Percentiles rank a stretch among this genome's conserved stretches.
These are phyloP conservation scores for Boletales sp. DNA, from an alignment of 768 basidiomycete genomes.

Conservation along the genomic window DNA sequence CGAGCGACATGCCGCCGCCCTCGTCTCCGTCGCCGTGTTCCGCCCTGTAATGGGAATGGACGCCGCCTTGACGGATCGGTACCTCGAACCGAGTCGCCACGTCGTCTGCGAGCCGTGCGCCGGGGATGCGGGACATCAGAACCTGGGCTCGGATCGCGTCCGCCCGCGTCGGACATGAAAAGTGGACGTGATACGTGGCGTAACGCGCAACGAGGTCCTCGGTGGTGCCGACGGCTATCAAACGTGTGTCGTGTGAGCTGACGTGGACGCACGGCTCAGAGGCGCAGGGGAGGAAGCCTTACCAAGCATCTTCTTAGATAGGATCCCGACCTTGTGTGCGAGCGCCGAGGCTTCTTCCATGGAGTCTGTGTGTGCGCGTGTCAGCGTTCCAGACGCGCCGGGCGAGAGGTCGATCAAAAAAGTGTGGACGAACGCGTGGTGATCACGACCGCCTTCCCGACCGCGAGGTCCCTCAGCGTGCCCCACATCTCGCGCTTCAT, in stretches of 20 bases:
- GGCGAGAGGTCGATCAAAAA: no score
- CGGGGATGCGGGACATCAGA: conserved; percentile 60
- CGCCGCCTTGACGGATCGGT: conserved; percentile 37
- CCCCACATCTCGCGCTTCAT: conserved; percentile 85
- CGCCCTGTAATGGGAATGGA: no score
- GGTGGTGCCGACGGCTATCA: conserved; percentile 61
- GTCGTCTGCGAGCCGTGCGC: conserved; percentile 64
- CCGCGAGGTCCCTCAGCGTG: conserved; percentile 59
- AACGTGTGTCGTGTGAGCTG: no score
- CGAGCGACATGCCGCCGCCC: conserved; percentile 40
- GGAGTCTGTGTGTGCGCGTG: conserved; percentile 45
- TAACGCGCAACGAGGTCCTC: conserved; percentile 62
- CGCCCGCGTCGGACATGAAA: conserved; percentile 61
- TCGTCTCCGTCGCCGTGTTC: not conserved
- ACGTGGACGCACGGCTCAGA: no score
- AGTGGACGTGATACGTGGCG: conserved; percentile 74
- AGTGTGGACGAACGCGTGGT: conserved; percentile 54
- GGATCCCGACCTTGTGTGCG: conserved; percentile 71
- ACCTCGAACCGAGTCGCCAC: conserved; percentile 76
- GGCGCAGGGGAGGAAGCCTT: conserved; percentile 9
- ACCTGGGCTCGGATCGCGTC: conserved; percentile 54
- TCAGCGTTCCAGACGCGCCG: no score
- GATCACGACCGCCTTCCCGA: conserved; percentile 67
- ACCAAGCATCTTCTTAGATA: conserved; percentile 71
- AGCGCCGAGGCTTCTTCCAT: conserved; percentile 85